Percentiles rank a stretch among this genome's conserved stretches.
These are phyloP conservation scores for Penicillium frequentans DNA, from an alignment of 2,329 filamentous ascomycete genomes.

Conservation along the genomic window DNA sequence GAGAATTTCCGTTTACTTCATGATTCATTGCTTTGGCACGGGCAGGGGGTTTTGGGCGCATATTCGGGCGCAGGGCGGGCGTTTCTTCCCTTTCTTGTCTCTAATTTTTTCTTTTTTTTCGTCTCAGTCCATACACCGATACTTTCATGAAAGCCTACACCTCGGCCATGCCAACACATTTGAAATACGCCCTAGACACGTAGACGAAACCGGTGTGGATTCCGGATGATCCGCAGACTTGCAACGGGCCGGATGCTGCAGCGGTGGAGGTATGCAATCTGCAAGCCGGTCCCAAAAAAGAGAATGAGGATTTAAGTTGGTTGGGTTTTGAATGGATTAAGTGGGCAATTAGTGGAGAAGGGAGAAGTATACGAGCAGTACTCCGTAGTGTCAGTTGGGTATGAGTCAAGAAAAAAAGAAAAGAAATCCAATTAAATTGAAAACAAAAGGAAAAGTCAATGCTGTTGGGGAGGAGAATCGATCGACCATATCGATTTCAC, in stretches of 20 bases:
- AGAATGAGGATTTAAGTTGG: background rate
- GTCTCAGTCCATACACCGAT: background rate
- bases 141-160: background rate
- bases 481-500: background rate
- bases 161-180: constrained; percentile 3
- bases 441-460: background rate
- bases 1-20: background rate
- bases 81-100: constrained; percentile 9
- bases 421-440: background rate
- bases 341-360: background rate
- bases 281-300: constrained; percentile 6
- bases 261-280: constrained; percentile 9
- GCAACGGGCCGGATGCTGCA: constrained; percentile 13
- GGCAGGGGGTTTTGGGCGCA: constrained; percentile 23
- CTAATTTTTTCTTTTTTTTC: background rate
- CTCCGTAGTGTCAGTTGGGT: background rate
- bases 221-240: constrained; percentile 13
- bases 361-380: background rate
- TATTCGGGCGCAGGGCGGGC: constrained; percentile 14
- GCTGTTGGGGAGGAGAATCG: background rate
- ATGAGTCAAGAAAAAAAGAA: background rate
- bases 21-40: constrained; percentile 14
- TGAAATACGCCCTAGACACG: constrained; percentile 13
- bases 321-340: background rate
- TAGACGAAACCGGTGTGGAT: constrained; percentile 10